These are phyloP conservation scores for Lindgomyces ingoldianus DNA, from an alignment of 495 filamentous ascomycete species.

Conservation along the genomic window DNA sequence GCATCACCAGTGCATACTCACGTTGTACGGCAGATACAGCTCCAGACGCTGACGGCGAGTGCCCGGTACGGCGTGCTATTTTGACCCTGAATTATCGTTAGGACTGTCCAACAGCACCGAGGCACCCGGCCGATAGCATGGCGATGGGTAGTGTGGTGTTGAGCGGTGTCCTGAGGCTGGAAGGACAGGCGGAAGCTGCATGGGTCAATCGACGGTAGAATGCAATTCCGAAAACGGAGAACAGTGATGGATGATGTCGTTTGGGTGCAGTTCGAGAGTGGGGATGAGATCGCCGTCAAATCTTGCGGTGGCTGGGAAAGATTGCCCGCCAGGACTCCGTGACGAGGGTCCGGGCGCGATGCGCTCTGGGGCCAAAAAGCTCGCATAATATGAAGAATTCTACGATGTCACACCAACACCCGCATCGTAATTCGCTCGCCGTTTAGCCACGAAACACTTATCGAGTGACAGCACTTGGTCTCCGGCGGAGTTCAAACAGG, in stretches of 20 bases:
- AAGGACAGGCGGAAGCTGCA: constrained; percentile 23
- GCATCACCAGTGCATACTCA: constrained; percentile 29
- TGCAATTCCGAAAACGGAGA: constrained; percentile 18
- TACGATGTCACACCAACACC: constrained; percentile 31
- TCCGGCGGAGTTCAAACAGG: not conserved
- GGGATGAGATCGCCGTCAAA: constrained; percentile 32
- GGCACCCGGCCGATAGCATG: constrained; percentile 7
- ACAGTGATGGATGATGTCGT: constrained; percentile 28
- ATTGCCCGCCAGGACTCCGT: constrained; percentile 7
- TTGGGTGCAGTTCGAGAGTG: not conserved
- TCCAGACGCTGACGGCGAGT: constrained; percentile 1
- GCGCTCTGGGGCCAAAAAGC: not conserved
- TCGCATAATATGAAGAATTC: constrained; percentile 29
- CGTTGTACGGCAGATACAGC: constrained; percentile 26
- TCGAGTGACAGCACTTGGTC: constrained; percentile 13
- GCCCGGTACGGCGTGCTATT: constrained; percentile 23
- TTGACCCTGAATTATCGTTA: constrained; percentile 28
- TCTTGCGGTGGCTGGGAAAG: constrained; percentile 31
- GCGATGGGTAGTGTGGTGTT: constrained; percentile 17
- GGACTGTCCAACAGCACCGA: not conserved
- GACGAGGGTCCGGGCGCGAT: not conserved
- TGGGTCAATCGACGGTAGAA: constrained; percentile 24
- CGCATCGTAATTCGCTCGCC: constrained; percentile 26
- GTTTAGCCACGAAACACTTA: constrained; percentile 33
- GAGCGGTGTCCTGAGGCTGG: constrained; percentile 5